Evolutionary conservation across 305 asterid genomes (phyloP), one percentile per base, ranked within the genome.

Genomic region (Ruellia speciosa): DNA sequence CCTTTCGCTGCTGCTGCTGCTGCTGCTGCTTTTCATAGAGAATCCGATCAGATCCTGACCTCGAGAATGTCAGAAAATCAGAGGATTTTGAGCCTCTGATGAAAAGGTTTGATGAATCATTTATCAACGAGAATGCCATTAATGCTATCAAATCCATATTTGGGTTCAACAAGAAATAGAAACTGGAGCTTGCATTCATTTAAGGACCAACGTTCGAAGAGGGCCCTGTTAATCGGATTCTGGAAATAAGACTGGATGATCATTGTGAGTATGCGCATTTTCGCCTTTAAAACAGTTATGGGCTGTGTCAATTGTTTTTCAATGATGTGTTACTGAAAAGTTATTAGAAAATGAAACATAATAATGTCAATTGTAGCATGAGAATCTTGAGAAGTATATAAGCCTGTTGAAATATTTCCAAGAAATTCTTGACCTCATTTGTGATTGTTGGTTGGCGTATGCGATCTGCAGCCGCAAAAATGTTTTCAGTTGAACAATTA

Each of bases 91-190:
- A 84, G 20, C 68, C 83, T 47, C 94, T 92, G 19, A 18, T 92
- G 83, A 84, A 83, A 80, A 86, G 56, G 69, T 92, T 65, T 18
- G 99, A 92, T 18, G 99, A 92, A 75, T 82, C 96, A 0, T 88
- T 92, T 62, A 92, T 92, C 80, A 92, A 92, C 33, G 99, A 86
- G 71, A 88, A 70, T 37, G 96, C 98, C 52, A 75, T 92, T 81
- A 82, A 92, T 35, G 98, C 98, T 5, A 76, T 92, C 71, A 92
- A 92, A 70, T 88, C 96, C 46, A 58, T 92, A 14, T 88, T 92
- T 52, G 95, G 95, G 58, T 88, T 88, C 75, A 77, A 79, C 62
- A 85, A 92, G 83, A 76, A 88, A 64, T 87, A 75, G 70, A 61
- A 56, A 14, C 58, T 16, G 58, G 59, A 34, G 16, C 49, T 13